Evolutionary conservation across 345 rosid species (phyloP), one percentile per base, ranked within the genome.

Genomic region (Anacardium occidentale): DNA sequence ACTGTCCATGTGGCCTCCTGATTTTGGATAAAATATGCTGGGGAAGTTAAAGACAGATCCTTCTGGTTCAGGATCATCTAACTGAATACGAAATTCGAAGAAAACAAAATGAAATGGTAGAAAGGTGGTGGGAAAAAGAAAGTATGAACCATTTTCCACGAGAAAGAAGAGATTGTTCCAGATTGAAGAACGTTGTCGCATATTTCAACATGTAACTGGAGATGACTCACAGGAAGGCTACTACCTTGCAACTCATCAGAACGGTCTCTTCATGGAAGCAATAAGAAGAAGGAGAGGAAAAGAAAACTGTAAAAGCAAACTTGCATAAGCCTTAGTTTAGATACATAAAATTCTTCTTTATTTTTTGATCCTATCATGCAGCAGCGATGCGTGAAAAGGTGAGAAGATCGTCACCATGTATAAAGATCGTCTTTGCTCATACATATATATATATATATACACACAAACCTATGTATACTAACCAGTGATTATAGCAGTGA

Each of bases 401-500:
- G 62, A 52, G 53, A 65, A 72, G n/a, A 57, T 14, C 17, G 2
- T 47, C 51, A 47, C 51, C 17, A 47, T 47, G 12, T 47, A 47
- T 2, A 13, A 47, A 10, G 11, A 14, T 47, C 51, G 12, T 47
- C 51, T 47, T 47, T 14, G 14, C 3, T 50, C 15, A 50, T 1
- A 15, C 1, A 50, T 15, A 13, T 11, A n/a, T n/a, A n/a, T n/a
- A n/a, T n/a, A n/a, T n/a, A n/a, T n/a, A n/a, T n/a, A n/a, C n/a
- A n/a, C n/a, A n/a, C n/a, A n/a, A n/a, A n/a, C n/a, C n/a, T n/a
- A n/a, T n/a, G n/a, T n/a, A 14, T 24, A 77, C 77, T 72, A 70
- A 90, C 95, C 95, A 14, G 92, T 90, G 84, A 90, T 71, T 34
- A 90, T 82, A 24, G 92, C 95, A 62, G 92, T 90, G 62, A 90